These are phyloP conservation scores for Sphenostylis stenocarpa DNA, from an alignment of 306 rosid species.

Conservation along the genomic window DNA sequence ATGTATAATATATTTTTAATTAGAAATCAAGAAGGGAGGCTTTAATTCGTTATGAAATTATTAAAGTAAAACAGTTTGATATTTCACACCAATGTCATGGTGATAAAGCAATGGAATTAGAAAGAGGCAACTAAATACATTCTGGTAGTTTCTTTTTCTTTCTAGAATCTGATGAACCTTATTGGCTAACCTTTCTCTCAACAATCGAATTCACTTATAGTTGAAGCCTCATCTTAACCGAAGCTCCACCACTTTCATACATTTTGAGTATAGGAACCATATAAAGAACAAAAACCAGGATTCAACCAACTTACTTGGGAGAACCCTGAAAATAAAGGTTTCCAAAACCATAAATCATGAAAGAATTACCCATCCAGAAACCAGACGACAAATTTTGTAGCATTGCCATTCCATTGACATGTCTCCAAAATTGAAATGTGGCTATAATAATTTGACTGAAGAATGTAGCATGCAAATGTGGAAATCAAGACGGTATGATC, in stretches of 20 bases:
- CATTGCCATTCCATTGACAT: not conserved
- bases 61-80: no score
- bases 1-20: no score
- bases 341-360: not conserved
- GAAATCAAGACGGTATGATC: not conserved
- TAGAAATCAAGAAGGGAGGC: no score
- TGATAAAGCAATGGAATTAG: no score
- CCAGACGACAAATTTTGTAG: not conserved
- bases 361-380: not conserved
- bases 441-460: not conserved
- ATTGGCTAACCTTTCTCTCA: not conserved
- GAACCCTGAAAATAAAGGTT: not conserved
- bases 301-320: not conserved
- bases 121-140: no score
- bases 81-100: no score
- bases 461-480: not conserved
- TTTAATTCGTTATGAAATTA: no score
- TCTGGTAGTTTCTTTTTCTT: no score
- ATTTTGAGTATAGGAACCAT: not conserved
- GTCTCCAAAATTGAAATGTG: not conserved
- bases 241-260: not conserved
- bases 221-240: not conserved
- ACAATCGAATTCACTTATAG: not conserved
- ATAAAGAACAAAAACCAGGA: not conserved
- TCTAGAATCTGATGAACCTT: no score